Percentiles rank a stretch among this genome's conserved stretches.
These are phyloP conservation scores for Xylariales sp. DNA, from an alignment of 2,329 filamentous ascomycete species.

Conservation along the genomic window DNA sequence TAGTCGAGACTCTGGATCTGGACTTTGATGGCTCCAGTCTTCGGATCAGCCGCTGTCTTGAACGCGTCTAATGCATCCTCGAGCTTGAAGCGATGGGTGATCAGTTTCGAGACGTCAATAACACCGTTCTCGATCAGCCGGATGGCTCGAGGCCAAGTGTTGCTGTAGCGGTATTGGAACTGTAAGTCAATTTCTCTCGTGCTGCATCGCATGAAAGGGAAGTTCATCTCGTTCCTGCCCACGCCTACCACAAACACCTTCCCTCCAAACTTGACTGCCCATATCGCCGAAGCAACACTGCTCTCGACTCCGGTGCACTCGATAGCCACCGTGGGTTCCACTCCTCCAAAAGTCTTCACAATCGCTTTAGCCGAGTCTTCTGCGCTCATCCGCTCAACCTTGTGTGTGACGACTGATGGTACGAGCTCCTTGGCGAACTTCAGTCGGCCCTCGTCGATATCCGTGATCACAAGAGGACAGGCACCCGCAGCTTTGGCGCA, in stretches of 20 bases:
- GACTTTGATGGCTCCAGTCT: constrained; percentile 95
- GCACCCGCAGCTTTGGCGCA: constrained; percentile 84
- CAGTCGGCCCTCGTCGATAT: constrained; percentile 83
- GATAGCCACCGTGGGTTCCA: constrained; percentile 77
- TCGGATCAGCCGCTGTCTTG: constrained; percentile 79
- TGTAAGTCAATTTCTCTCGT: constrained; percentile 91
- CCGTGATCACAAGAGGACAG: constrained; percentile 86
- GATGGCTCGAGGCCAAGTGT: constrained; percentile 94
- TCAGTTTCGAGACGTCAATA: constrained; percentile 73
- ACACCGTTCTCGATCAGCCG: constrained; percentile 80
- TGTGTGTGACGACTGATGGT: constrained; percentile 75
- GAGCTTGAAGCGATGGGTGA: constrained; percentile 81
- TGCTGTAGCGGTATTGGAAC: constrained; percentile 94
- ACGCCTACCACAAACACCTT: constrained; percentile 97
- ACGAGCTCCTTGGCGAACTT: constrained; percentile 80
- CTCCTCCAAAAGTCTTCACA: constrained; percentile 66
- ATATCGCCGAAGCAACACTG: constrained; percentile 80
- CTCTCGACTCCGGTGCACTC: constrained; percentile 96
- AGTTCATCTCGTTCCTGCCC: constrained; percentile 89
- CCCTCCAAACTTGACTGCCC: constrained; percentile 88
- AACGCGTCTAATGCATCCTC: constrained; percentile 90
- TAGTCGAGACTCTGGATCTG: constrained; percentile 74
- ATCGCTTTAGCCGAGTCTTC: constrained; percentile 69
- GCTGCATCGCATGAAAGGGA: constrained; percentile 91
- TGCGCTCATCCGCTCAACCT: constrained; percentile 61